Evolutionary conservation across 345 rosid species (phyloP).

Genomic region (Heritiera fomes): DNA sequence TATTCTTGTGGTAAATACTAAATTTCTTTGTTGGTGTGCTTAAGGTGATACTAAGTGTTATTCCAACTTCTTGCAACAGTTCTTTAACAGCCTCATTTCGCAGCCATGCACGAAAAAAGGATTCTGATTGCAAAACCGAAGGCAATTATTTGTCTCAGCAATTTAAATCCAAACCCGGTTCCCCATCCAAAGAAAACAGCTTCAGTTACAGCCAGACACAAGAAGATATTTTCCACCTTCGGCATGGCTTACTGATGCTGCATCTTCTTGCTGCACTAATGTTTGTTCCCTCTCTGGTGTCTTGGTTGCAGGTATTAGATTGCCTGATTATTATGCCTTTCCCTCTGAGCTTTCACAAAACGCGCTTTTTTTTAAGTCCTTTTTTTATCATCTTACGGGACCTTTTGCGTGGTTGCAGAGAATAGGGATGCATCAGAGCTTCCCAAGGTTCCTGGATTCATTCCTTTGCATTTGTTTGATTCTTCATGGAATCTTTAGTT

Average conservation of each 20-base stretch:
- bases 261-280: conserved; percentile 79
- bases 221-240: conserved; percentile 78
- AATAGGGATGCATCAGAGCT: conserved; percentile 67
- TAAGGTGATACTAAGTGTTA: conserved; percentile 34
- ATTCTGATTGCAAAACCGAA: conserved; percentile 43
- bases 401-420: conserved; percentile 53
- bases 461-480: conserved; percentile 14
- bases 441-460: conserved; percentile 19
- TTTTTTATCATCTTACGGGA: not conserved
- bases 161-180: conserved; percentile 37
- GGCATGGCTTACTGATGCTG: conserved; percentile 74
- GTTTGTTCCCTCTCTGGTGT: conserved; percentile 86
- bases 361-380: not conserved
- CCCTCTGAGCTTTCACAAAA: not conserved
- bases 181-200: conserved; percentile 40
- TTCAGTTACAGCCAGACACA: conserved; percentile 69
- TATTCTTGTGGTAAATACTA: not conserved
- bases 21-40: not conserved
- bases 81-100: conserved; percentile 65
- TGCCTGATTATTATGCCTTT: not conserved
- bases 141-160: conserved; percentile 43
- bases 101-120: conserved; percentile 53
- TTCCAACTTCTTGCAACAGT: conserved; percentile 47
- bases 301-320: conserved; percentile 85
- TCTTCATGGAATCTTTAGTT: conserved; percentile 19